These are phyloP conservation scores for Tarenaya hassleriana DNA, from an alignment of 345 rosid genomes.

Conservation along the genomic window DNA sequence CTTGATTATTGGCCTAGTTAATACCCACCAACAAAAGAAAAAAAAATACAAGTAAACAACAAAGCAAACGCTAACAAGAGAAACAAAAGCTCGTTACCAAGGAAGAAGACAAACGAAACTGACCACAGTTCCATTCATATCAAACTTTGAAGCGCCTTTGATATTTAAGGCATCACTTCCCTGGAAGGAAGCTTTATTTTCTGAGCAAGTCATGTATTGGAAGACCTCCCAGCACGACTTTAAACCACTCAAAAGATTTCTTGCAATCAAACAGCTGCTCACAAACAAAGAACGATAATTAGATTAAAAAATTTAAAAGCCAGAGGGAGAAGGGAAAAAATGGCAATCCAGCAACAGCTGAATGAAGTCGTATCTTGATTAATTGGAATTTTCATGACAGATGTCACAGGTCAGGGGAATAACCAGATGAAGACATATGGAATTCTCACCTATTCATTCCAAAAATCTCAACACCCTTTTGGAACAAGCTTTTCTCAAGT, in stretches of 20 bases:
- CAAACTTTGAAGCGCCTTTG: conserved; percentile 80
- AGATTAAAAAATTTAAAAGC: conserved; percentile 5
- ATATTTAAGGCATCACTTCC: conserved; percentile 60
- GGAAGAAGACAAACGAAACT: conserved; percentile 20
- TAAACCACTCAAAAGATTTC: conserved; percentile 86
- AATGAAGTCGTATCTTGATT: no score
- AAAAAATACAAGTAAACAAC: background rate
- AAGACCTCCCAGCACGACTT: conserved; percentile 90
- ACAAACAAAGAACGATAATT: conserved; percentile 18
- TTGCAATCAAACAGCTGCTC: conserved; percentile 82
- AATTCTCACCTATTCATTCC: conserved; percentile 79
- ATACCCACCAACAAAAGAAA: conserved; percentile 19
- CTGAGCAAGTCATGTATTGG: conserved; percentile 70
- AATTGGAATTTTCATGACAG: background rate
- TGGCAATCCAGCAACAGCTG: conserved; percentile 1
- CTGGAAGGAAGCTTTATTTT: conserved; percentile 51
- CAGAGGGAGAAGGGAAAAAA: background rate
- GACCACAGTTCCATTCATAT: conserved; percentile 69
- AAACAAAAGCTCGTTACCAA: background rate
- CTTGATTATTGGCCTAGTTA: conserved; percentile 64
- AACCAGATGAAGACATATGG: no score
- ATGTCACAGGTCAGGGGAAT: no score
- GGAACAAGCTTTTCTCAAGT: conserved; percentile 79
- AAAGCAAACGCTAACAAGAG: conserved; percentile 7
- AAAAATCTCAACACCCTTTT: conserved; percentile 91